Conservation (phyloP, 371 early-diverging fungal genomes). For the Blakeslea trispora region DNA sequence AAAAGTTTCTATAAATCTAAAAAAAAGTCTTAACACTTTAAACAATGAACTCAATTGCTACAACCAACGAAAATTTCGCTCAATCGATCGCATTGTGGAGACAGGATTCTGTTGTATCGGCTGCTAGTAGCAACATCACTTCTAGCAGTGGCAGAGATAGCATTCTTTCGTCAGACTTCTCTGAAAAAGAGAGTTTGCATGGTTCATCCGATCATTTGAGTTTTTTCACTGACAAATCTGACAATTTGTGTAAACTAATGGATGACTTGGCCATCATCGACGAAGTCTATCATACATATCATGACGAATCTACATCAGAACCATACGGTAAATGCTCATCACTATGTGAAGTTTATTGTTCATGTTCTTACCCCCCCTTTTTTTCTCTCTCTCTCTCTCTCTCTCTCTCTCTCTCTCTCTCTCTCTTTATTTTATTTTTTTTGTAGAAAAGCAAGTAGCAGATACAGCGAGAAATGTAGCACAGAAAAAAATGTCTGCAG, state of each 20-base stretch:
- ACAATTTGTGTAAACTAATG: conserved; percentile 21
- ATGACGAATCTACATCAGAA: conserved; percentile 21
- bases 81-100: conserved; percentile 26
- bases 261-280: conserved; percentile 41
- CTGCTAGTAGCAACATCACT: conserved; percentile 17
- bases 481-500: conserved; percentile 23
- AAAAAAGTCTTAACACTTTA: too few relatives aligned
- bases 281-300: conserved; percentile 29
- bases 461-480: conserved; percentile 33
- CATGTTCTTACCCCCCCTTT: too few relatives aligned
- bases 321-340: conserved; percentile 23
- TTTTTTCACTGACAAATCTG: conserved; percentile 14
- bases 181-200: conserved; percentile 5
- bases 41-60: background rate
- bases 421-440: background rate
- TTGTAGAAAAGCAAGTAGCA: conserved; percentile 28
- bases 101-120: conserved; percentile 8
- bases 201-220: conserved; percentile 7
- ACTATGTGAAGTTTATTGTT: too few relatives aligned
- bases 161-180: conserved; percentile 11
- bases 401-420: too few relatives aligned
- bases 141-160: conserved; percentile 18
- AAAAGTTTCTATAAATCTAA: too few relatives aligned
- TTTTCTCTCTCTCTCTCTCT: too few relatives aligned
- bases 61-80: background rate